phyloP scores from a whole-genome alignment of 2,329 filamentous ascomycete species.

The Zymoseptoria brevis region DNA sequence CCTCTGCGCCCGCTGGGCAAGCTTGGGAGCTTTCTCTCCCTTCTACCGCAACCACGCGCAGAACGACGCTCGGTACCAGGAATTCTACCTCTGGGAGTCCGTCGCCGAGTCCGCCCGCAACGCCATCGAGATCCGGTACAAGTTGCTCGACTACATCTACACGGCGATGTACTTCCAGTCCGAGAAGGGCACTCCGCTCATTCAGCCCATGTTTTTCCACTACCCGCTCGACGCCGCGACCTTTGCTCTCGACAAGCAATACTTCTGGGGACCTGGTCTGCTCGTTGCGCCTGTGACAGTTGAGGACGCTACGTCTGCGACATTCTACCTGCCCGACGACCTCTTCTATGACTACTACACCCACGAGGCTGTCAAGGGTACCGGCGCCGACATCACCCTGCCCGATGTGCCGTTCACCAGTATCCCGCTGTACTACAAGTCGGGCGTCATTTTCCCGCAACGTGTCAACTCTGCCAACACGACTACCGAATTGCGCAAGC shows the following conservation, averaged over 20 bases:
- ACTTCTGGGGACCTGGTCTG: conserved; percentile 51
- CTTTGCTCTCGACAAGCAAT: conserved; percentile 47
- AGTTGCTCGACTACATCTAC: conserved; percentile 72
- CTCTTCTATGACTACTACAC: conserved; percentile 56
- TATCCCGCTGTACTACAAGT: conserved; percentile 62
- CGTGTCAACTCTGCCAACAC: conserved; percentile 51
- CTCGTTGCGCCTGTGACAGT: conserved; percentile 50
- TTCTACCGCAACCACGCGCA: conserved; percentile 71
- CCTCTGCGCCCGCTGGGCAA: conserved; percentile 68
- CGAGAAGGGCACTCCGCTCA: conserved; percentile 53
- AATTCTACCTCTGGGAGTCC: conserved; percentile 62
- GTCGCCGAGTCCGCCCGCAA: conserved; percentile 58
- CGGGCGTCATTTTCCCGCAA: conserved; percentile 57
- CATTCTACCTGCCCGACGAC: conserved; percentile 51
- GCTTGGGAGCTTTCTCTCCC: conserved; percentile 62
- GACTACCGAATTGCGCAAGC: conserved; percentile 54
- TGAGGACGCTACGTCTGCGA: conserved; percentile 45
- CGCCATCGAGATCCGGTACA: conserved; percentile 65
- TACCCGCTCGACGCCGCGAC: conserved; percentile 54
- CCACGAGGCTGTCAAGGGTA: conserved; percentile 38
- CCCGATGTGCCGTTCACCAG: conserved; percentile 40
- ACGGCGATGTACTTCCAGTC: conserved; percentile 58
- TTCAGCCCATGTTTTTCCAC: conserved; percentile 64
- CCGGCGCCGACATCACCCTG: conserved; percentile 38
- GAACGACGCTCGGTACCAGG: conserved; percentile 48